phyloP scores from a whole-genome alignment of 2,329 filamentous ascomycete genomes.

The Pleomassaria siparia region DNA sequence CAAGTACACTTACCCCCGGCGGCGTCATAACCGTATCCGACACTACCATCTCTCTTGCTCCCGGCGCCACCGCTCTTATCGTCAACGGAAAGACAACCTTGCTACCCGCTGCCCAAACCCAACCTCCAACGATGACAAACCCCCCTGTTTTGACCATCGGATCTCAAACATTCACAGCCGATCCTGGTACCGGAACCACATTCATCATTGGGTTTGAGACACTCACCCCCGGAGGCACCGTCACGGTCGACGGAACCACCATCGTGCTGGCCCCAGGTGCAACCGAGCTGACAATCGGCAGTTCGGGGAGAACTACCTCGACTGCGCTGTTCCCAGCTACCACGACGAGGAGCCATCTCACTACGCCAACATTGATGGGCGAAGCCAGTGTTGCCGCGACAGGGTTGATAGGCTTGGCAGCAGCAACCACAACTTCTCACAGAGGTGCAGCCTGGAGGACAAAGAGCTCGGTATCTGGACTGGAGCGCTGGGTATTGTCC shows the following conservation, averaged over 20 bases:
- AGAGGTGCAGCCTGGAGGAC: not conserved
- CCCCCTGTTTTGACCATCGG: slow-evolving; percentile 38
- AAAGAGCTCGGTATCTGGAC: not conserved
- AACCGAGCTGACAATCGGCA: slow-evolving; percentile 41
- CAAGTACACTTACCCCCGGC: slow-evolving; percentile 43
- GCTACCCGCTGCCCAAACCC: slow-evolving; percentile 18
- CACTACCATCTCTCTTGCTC: slow-evolving; percentile 32
- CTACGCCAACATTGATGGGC: slow-evolving; percentile 6
- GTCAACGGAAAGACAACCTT: slow-evolving; percentile 37
- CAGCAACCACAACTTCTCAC: not conserved
- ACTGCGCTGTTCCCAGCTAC: slow-evolving; percentile 45
- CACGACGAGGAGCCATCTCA: slow-evolving; percentile 21
- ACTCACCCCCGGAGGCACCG: slow-evolving; percentile 42
- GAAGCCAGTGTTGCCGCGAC: slow-evolving; percentile 20
- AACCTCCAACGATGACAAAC: slow-evolving; percentile 17
- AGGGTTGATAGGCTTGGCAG: slow-evolving; percentile 1
- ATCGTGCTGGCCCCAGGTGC: slow-evolving; percentile 39
- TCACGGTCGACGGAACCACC: slow-evolving; percentile 35
- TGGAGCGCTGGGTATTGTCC: not conserved
- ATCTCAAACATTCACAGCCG: slow-evolving; percentile 29
- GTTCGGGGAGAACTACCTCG: slow-evolving; percentile 31
- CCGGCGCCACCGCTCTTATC: slow-evolving; percentile 30
- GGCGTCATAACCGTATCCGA: slow-evolving; percentile 32
- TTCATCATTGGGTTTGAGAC: slow-evolving; percentile 44
- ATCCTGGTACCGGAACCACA: slow-evolving; percentile 27